Evolutionary conservation across 2,329 filamentous ascomycete species (phyloP).

Genomic region (Talaromyces piceae): DNA sequence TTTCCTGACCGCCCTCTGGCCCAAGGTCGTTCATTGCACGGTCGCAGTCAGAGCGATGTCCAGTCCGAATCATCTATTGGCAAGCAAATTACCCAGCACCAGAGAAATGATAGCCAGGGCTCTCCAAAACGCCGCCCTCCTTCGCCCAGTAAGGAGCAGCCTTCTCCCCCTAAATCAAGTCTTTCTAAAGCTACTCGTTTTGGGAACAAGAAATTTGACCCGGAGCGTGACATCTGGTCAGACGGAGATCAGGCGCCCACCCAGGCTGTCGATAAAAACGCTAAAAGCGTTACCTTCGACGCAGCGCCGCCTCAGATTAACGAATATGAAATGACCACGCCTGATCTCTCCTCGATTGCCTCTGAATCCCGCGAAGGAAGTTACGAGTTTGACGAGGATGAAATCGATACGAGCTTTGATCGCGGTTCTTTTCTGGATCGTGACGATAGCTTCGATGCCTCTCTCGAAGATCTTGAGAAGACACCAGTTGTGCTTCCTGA

Average conservation of each 20-base stretch:
- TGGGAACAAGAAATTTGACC: conserved; percentile 59
- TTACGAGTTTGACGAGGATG: conserved; percentile 72
- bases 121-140: conserved; percentile 28
- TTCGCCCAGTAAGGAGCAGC: conserved; percentile 60
- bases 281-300: conserved; percentile 97
- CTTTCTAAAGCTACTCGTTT: conserved; percentile 59
- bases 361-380: conserved; percentile 88
- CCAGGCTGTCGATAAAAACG: conserved; percentile 42
- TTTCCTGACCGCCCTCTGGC: conserved; percentile 76
- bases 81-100: conserved; percentile 8
- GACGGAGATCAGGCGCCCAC: conserved; percentile 62
- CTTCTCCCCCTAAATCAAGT: conserved; percentile 83
- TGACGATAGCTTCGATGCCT: conserved; percentile 92
- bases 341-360: conserved; percentile 85
- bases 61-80: conserved; percentile 43
- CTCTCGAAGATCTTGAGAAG: conserved; percentile 91
- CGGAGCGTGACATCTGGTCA: conserved; percentile 61
- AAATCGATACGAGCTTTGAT: conserved; percentile 59
- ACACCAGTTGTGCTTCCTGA: conserved; percentile 96
- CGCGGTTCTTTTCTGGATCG: conserved; percentile 53
- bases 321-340: conserved; percentile 97
- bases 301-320: conserved; percentile 88
- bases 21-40: conserved; percentile 49
- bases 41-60: conserved; percentile 61
- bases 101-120: conserved; percentile 5